A percentile compares a stretch with the other conserved stretches of the same genome.
Evolutionary conservation across 768 basidiomycete species (phyloP).

Genomic region (Boletus coccyginus): DNA sequence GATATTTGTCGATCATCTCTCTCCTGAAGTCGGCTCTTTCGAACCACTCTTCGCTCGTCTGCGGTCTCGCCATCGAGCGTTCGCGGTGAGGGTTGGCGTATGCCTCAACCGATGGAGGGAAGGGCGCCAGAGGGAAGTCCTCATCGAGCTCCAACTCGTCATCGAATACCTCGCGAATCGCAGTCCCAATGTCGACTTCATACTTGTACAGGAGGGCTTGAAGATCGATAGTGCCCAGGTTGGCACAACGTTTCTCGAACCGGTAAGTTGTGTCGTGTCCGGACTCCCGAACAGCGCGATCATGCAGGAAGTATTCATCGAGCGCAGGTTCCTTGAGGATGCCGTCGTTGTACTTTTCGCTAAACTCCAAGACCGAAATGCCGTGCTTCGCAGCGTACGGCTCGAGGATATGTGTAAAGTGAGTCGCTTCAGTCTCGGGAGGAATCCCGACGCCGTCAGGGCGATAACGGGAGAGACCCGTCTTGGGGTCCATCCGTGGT

Average conservation of each 20-base stretch:
- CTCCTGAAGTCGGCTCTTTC: constrained; percentile 81
- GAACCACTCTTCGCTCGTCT: constrained; percentile 91
- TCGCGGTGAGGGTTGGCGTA: constrained; percentile 64
- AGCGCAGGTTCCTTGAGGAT: constrained; percentile 79
- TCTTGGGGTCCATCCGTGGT: constrained; percentile 91
- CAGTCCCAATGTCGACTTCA: constrained; percentile 97
- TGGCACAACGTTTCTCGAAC: constrained; percentile 96
- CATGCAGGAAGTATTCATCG: constrained; percentile 97
- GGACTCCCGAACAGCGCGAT: constrained; percentile 93
- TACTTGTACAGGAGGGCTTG: constrained; percentile 98
- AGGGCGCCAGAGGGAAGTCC: constrained; percentile 87
- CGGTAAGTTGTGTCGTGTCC: constrained; percentile 97
- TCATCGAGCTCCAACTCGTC: constrained; percentile 91
- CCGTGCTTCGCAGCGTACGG: constrained; percentile 92
- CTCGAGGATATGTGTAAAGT: constrained; percentile 97
- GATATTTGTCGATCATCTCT: constrained; percentile 84
- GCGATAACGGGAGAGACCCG: constrained; percentile 91
- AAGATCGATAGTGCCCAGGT: constrained; percentile 94
- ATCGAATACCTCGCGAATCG: constrained; percentile 92
- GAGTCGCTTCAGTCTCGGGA: constrained; percentile 97
- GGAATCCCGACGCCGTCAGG: constrained; percentile 95
- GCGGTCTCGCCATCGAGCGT: constrained; percentile 55
- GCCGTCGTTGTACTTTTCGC: constrained; percentile 91
- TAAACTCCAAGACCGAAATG: constrained; percentile 92
- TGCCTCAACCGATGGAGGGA: constrained; percentile 76